Evolutionary conservation across 179 eudicot species (phyloP), one percentile per base, ranked within the genome.

Genomic region (Patellifolia procumbens): DNA sequence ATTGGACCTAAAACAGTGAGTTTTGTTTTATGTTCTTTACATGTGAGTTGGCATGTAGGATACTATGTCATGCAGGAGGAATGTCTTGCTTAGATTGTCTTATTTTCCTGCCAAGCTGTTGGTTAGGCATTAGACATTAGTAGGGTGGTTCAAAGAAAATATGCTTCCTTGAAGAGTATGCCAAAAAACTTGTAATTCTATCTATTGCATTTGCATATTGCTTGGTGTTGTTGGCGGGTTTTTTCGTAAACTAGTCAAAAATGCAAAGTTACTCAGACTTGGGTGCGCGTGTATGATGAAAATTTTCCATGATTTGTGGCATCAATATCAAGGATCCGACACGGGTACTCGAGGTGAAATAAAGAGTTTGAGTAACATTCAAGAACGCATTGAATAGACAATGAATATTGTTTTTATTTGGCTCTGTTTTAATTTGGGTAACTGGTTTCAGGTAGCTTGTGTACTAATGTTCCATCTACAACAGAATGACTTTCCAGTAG

Each of bases 1-100:
- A 89, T 92, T 55, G 97, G 97, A 43, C 97, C 97, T 37, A 92
- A 92, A 87, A 92, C 97, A 49, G 97, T 92, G 85, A 80, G 80
- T 75, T 71, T 24, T 63, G 51, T 62, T 63, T 32, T 49, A 20
- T 49, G 51, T 49, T 68, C 4, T 0, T 28, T 68, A 49, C 26
- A 39, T n/a, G 51, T 55, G 42, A 2, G 51, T 37, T 66, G 52
- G 59, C 26, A 20, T 52, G 65, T 62, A 20, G 56, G 26, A 43
- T 63, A 28, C 39, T 42, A 28, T 42, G 17, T 67, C 13, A 48
- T 70, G 59, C 7, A 32, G 10, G 11, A 28, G 43, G 43, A 49
- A 70, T 13, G 31, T 3, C 55, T 70, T 51, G 15, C 5, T 7
- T 49, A 28, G 31, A 17, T 42, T 19, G 60, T 70, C 24, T 29